phyloP scores from a whole-genome alignment of 768 basidiomycete genomes.

The Heimioporus sp. region DNA sequence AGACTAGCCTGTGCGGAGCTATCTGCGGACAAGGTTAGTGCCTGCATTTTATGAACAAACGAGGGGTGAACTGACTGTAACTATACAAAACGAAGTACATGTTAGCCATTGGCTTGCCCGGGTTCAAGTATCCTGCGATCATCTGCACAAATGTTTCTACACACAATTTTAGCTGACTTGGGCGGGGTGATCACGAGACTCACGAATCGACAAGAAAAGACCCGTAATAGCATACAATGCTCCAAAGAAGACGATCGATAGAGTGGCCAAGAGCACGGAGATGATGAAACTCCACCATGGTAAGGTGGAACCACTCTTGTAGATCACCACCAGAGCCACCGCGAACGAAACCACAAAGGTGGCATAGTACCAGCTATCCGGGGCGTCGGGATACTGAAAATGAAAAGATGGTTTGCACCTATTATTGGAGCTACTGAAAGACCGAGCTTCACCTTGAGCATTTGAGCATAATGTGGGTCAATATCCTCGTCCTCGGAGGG shows the following conservation, averaged over 20 bases:
- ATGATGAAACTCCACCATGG: slow-evolving; percentile 58
- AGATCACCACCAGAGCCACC: too few relatives aligned
- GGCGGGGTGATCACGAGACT: too few relatives aligned
- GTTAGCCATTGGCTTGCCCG: slow-evolving; percentile 43
- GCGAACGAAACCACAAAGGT: too few relatives aligned
- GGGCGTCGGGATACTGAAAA: slow-evolving; percentile 38
- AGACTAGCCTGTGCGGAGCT: too few relatives aligned
- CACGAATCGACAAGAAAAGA: too few relatives aligned
- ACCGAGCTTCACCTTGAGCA: slow-evolving; percentile 43
- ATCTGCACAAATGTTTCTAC: slow-evolving; percentile 41
- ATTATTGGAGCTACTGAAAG: too few relatives aligned
- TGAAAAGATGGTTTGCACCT: too few relatives aligned
- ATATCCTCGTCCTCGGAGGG: slow-evolving; percentile 40
- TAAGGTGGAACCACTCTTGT: too few relatives aligned
- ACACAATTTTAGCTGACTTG: too few relatives aligned
- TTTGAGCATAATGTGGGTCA: slow-evolving; percentile 55
- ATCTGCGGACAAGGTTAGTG: too few relatives aligned
- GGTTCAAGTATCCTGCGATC: slow-evolving; percentile 35
- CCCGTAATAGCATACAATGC: slow-evolving; percentile 54
- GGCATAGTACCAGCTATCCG: slow-evolving; percentile 38
- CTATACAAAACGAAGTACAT: slow-evolving; percentile 45
- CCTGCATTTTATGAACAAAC: too few relatives aligned
- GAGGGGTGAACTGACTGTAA: too few relatives aligned
- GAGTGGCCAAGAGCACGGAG: slow-evolving; percentile 45
- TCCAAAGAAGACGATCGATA: slow-evolving; percentile 55